Conservation (phyloP, 1,284 basidiomycete species). For the Singerocomus rubriflavus region DNA sequence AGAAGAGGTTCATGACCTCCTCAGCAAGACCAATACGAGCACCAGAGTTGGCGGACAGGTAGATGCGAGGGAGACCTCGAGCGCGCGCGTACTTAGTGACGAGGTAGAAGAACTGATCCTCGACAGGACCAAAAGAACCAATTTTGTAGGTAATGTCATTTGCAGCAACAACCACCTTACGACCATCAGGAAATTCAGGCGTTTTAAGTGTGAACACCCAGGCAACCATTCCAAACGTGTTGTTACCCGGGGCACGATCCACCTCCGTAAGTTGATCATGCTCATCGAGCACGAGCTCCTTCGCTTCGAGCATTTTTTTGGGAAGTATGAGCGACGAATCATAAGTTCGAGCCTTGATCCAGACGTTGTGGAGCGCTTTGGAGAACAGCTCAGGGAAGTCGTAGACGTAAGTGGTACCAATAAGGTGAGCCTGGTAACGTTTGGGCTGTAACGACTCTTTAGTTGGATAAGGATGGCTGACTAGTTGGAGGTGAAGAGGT, state of each 20-base stretch:
- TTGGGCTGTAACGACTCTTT: constrained; percentile 99
- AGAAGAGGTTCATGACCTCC: constrained; percentile 88
- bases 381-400: constrained; percentile 99
- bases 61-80: constrained; percentile 89
- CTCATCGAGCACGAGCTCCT: constrained; percentile 94
- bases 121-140: constrained; percentile 94
- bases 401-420: constrained; percentile 98
- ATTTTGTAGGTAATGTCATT: constrained; percentile 99
- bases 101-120: constrained; percentile 96
- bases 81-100: constrained; percentile 92
- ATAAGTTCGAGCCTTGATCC: constrained; percentile 70
- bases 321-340: constrained; percentile 73
- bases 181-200: constrained; percentile 91
- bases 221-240: constrained; percentile 96
- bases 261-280: constrained; percentile 89
- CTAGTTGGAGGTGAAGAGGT: constrained; percentile 89
- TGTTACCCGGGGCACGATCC: constrained; percentile 89
- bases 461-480: constrained; percentile 90
- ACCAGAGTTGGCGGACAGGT: constrained; percentile 98
- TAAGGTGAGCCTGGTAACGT: constrained; percentile 98
- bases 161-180: constrained; percentile 86
- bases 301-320: constrained; percentile 76
- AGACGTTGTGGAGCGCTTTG: constrained; percentile 92
- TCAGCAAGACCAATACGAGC: constrained; percentile 96
- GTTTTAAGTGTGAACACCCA: constrained; percentile 95